Percentiles rank a stretch among this genome's conserved stretches.
phyloP scores from a whole-genome alignment of 2,329 filamentous ascomycete genomes.

The Didymella exigua region DNA sequence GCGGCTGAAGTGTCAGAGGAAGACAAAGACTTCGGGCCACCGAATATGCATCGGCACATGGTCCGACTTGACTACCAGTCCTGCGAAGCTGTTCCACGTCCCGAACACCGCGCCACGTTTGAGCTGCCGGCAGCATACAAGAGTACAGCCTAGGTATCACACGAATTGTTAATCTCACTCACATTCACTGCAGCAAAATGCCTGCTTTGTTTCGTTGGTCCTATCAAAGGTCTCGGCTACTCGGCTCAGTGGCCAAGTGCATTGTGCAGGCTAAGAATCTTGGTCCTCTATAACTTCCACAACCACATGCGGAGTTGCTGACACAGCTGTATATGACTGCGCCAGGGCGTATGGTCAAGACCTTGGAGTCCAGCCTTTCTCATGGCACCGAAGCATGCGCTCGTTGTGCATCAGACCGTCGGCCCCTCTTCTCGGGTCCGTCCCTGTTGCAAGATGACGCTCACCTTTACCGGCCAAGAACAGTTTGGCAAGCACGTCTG shows the following conservation, averaged over 20 bases:
- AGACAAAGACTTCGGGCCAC: too few species aligned
- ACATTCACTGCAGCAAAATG: background rate
- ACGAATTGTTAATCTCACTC: background rate
- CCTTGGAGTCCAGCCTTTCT: background rate
- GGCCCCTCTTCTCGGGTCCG: background rate
- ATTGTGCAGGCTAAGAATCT: slow-evolving; percentile 17
- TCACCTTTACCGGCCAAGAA: background rate
- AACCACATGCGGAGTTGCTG: background rate
- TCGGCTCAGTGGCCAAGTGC: slow-evolving; percentile 6
- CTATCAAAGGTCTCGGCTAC: background rate
- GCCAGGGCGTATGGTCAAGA: background rate
- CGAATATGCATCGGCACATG: background rate
- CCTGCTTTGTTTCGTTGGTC: background rate
- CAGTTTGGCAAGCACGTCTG: background rate
- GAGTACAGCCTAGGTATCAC: background rate
- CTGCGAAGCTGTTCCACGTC: too few species aligned
- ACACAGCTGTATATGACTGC: background rate
- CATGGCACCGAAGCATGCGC: background rate
- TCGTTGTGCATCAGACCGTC: background rate
- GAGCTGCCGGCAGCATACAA: background rate
- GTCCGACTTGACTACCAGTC: background rate
- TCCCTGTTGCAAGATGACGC: background rate
- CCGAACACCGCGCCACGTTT: background rate
- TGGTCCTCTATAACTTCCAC: background rate
- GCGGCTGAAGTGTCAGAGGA: background rate